A percentile compares a stretch with the other conserved stretches of the same genome.
Conservation (phyloP, 1,284 basidiomycete species). For the Naganishia albida region DNA sequence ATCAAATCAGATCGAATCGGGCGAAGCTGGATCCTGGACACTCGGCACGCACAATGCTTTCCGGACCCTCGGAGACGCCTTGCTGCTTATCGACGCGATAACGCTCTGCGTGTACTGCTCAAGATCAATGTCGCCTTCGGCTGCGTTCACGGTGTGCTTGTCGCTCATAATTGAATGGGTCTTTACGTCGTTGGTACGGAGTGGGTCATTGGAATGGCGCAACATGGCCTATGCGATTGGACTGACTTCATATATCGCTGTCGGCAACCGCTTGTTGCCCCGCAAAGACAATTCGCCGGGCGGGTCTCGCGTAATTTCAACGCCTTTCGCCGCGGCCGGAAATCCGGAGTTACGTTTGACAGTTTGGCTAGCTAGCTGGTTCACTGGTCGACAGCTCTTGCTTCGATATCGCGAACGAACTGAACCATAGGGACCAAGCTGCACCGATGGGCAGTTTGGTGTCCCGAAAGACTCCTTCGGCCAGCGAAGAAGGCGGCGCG, state of each 20-base stretch:
- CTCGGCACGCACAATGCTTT: slow-evolving; percentile 37
- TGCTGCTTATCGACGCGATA: slow-evolving; percentile 37
- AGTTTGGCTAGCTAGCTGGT: too few relatives aligned
- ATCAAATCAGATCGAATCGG: neutral
- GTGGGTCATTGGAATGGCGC: neutral
- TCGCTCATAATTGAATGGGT: neutral
- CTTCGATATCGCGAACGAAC: too few relatives aligned
- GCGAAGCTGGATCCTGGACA: neutral
- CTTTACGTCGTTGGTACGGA: neutral
- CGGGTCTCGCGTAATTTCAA: neutral
- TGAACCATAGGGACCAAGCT: too few relatives aligned
- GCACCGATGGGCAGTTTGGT: too few relatives aligned
- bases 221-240: neutral
- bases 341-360: neutral
- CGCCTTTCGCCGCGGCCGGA: slow-evolving; percentile 8
- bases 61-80: slow-evolving; percentile 50
- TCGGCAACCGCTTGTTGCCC: neutral
- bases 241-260: neutral
- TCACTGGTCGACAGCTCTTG: too few relatives aligned
- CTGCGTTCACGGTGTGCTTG: slow-evolving; percentile 11
- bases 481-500: too few relatives aligned
- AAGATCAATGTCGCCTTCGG: slow-evolving; percentile 9
- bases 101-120: slow-evolving; percentile 27
- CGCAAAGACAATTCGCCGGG: neutral
- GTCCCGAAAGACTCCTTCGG: too few relatives aligned